Percentiles rank a stretch among this genome's conserved stretches.
phyloP scores from a whole-genome alignment of 768 basidiomycete species.

The Lactarius sanguifluus region DNA sequence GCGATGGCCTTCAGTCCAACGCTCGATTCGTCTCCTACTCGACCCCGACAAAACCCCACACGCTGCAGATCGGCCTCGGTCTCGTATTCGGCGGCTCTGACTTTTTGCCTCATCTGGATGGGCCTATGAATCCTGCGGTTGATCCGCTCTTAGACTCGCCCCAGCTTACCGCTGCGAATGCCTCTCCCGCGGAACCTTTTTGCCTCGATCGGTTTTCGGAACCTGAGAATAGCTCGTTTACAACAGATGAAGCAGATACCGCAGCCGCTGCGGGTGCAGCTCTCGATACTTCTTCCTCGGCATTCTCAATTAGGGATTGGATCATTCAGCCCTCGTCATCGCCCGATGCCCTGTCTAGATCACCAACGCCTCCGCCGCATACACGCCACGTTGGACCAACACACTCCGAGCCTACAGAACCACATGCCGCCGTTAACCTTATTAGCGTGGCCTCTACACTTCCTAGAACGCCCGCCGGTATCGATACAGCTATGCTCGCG shows the following conservation, averaged over 20 bases:
- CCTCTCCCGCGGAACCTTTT: background rate
- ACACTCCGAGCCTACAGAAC: background rate
- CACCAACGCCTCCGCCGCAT: background rate
- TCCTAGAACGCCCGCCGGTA: conserved; percentile 3
- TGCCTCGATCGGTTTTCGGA: background rate
- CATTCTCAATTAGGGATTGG: conserved; percentile 26
- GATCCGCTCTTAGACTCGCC: conserved; percentile 14
- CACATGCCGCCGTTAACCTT: background rate
- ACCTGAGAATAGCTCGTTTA: background rate
- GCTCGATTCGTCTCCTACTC: conserved; percentile 13
- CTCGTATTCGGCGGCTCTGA: conserved; percentile 18
- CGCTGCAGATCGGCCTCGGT: conserved; percentile 26
- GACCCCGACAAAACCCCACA: background rate
- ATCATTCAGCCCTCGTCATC: conserved; percentile 20
- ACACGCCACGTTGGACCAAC: background rate
- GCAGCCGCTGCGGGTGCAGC: background rate
- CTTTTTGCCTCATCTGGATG: background rate
- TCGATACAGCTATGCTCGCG: conserved; percentile 2
- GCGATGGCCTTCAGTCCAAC: conserved; percentile 23
- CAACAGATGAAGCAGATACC: background rate
- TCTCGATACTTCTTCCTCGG: conserved; percentile 17
- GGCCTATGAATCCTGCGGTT: background rate
- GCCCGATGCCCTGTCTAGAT: conserved; percentile 9
- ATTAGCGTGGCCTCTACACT: background rate
- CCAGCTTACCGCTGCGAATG: background rate